Conservation (phyloP, 169 alveolate genomes). For the Cryptosporidium viatorum region DNA sequence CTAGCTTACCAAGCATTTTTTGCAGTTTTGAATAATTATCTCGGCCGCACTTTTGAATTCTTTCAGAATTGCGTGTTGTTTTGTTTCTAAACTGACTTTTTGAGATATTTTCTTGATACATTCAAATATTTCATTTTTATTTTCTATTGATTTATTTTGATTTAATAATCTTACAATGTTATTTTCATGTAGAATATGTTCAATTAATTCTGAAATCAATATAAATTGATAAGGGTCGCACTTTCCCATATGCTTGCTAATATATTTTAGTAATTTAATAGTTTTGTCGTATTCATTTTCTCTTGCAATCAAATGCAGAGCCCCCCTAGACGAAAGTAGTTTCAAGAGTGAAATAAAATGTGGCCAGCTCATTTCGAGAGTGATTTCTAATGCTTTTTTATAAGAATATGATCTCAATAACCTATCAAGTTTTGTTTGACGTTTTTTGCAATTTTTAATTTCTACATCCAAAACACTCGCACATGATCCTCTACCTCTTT, state of each 20-base stretch:
- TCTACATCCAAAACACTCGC: conserved; percentile 3
- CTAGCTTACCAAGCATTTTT: conserved; percentile 6
- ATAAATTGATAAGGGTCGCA: conserved; percentile 39
- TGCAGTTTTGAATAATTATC: conserved; percentile 35
- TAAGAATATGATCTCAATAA: conserved; percentile 52
- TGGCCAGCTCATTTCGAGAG: conserved; percentile 47
- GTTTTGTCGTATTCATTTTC: conserved; percentile 19
- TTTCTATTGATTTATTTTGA: background rate
- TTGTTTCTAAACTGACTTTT: conserved; percentile 46
- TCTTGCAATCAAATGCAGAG: conserved; percentile 46
- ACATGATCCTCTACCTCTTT: conserved; percentile 36
- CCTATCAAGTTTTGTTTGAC: conserved; percentile 43
- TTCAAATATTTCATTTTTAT: conserved; percentile 21
- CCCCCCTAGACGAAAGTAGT: conserved; percentile 58
- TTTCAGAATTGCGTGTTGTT: conserved; percentile 44
- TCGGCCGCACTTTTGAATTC: conserved; percentile 18
- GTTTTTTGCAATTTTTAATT: conserved; percentile 4
- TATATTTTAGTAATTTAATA: conserved; percentile 14
- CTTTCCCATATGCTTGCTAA: conserved; percentile 23
- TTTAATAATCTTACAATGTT: background rate
- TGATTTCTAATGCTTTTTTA: conserved; percentile 46
- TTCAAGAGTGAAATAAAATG: conserved; percentile 32
- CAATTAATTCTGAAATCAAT: conserved; percentile 41
- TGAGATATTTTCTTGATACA: conserved; percentile 42
- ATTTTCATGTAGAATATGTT: conserved; percentile 58